Evolutionary conservation across 345 rosid species (phyloP), one percentile per base, ranked within the genome.

Genomic region (Heritiera littoralis): DNA sequence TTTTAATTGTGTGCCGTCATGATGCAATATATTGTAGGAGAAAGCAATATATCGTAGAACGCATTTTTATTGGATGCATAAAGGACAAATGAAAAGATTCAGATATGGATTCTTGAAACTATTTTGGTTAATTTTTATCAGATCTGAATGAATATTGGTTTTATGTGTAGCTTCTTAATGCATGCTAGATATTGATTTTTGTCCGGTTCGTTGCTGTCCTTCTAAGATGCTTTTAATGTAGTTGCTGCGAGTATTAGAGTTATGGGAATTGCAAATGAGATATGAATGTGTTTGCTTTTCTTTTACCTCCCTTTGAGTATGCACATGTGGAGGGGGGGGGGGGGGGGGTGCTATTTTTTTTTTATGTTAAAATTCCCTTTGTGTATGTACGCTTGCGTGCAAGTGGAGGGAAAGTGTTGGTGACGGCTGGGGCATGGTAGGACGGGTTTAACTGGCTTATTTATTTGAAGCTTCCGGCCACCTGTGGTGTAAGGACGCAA

Each of bases 1-100:
- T 18, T 51, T 76, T 49, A 49, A 76, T 17, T 64, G 13, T 64
- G 13, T 59, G 35, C n/a, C 7, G n/a, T 60, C 17, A 1, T 18
- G 49, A 35, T 30, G 32, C 38, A 35, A 35, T 17, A 18, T 18
- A 0, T 30, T 11, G 12, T 7, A 32, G 60, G 28, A 23, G 28
- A 23, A 23, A 23, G 32, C 38, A 35, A 35, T 17, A 18, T 18
- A 0, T 30, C n/a, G 12, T 7, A 32, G 60, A 14, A 55, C 23
- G 0, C 35, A 14, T 43, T 61, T 76, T 41, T 61, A 6, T 63
- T 51, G 20, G 17, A 3, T 63, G 23, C 40, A 3, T 61, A 35
- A n/a, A 51, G 2, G 77, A 79, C 64, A 63, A 6, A 35, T 61
- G 63, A 41, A 61, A 64, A 72, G 55, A 79, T 71, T 49, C 23